Conservation (phyloP, 331 rosid genomes). For the Prunus yedoensis region DNA sequence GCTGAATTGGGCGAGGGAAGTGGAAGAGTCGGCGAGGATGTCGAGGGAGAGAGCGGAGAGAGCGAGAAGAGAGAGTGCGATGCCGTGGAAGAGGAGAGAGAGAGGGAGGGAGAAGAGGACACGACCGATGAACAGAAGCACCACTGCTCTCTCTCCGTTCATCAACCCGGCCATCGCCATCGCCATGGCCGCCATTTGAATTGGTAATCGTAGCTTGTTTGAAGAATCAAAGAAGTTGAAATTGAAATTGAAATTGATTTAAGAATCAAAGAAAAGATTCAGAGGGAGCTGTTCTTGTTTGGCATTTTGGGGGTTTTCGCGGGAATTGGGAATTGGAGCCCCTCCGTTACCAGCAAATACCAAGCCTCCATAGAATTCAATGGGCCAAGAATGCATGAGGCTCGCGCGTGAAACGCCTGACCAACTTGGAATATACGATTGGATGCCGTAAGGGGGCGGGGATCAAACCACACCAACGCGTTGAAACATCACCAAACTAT, state of each 20-base stretch:
- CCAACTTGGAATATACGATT: neutral
- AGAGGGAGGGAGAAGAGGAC: conserved; percentile 53
- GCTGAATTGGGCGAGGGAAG: conserved; percentile 39
- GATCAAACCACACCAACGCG: neutral
- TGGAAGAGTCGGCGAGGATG: conserved; percentile 50
- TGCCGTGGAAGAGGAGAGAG: conserved; percentile 67
- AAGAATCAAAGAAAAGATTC: neutral
- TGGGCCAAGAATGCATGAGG: neutral
- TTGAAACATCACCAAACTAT: neutral
- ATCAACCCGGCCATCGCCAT: conserved; percentile 22
- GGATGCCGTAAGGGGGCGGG: neutral
- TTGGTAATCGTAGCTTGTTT: neutral
- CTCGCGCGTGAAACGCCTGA: neutral
- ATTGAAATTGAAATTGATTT: neutral
- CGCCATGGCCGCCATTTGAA: conserved; percentile 33
- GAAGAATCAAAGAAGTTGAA: too few species aligned
- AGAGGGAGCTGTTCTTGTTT: neutral
- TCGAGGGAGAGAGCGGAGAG: conserved; percentile 62
- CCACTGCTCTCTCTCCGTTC: conserved; percentile 78
- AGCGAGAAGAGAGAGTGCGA: conserved; percentile 67
- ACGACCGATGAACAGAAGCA: conserved; percentile 49
- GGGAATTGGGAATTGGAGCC: neutral
- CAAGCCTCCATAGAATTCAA: neutral
- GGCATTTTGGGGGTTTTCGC: neutral
- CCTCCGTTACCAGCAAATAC: neutral